Base-by-base conservation (phyloP, 345 rosid genomes). In the Microthlaspi erraticum region DNA sequence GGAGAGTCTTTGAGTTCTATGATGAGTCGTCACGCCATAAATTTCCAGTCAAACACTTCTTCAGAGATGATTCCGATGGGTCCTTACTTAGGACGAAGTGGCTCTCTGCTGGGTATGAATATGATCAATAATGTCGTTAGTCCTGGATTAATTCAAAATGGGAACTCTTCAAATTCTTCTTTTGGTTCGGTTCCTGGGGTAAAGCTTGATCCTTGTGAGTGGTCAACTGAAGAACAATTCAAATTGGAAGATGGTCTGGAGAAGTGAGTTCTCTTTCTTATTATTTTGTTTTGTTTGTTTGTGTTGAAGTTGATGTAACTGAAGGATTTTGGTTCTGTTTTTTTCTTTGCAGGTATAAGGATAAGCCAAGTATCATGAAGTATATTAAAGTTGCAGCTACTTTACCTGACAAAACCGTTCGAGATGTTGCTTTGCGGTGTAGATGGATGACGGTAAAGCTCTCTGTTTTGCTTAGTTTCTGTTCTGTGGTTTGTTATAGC, bases 381-480 rank as follows among this genome's bases (percentile, higher is more conserved):
- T 94, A 89, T 77, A 81, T 94, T 57, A 91, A 88, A 75, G 84
- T 94, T 73, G 98, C 98, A 1, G 89, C 89, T 23, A 80, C 77
- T 56, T 80, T 94, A 72, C 96, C 73, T 59, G 89, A 91, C 36
- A 94, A 94, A 82, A 85, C 89, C 8, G 95, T 94, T 4, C 88
- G 99, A 18, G 99, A 94, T 82, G 97, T 94, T 80, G 97, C 99
- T 53, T 73, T 94, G 84, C 86, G 96, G 83, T 91, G 99, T 78
- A 83, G 96, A 72, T 94, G 96, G 96, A 80, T 89, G 92, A 85
- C 81, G 61, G 99, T 94, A 83, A 34, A 73, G 88, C 69, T 74
- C 48, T 67, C 1, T 46, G 2, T 29, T 43, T 8, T 0, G 2
- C n/a, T n/a, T n/a, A 52, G 33, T 29, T 58, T 57, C 18, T 45